Evolutionary conservation across 2,329 filamentous ascomycete genomes (phyloP).

Genomic region (Cladophialophora bantiana): DNA sequence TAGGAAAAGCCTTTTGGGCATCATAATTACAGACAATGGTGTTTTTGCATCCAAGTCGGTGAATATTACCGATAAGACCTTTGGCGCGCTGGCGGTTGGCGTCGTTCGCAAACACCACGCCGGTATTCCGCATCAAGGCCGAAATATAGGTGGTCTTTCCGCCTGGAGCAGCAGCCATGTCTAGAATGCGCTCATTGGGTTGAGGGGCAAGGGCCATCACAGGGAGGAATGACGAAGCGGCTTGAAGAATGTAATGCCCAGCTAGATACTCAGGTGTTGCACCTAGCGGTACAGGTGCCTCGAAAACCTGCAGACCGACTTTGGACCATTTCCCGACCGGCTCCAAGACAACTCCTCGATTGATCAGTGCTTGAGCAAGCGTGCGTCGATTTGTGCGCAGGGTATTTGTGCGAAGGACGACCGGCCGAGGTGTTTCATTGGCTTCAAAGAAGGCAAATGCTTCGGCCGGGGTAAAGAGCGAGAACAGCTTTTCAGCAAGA

Average conservation of each 20-base stretch:
- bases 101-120: conserved; percentile 95
- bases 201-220: conserved; percentile 97
- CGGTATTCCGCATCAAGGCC: conserved; percentile 98
- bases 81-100: conserved; percentile 91
- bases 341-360: conserved; percentile 93
- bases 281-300: conserved; percentile 84
- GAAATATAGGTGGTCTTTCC: conserved; percentile 96
- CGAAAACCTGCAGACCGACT: conserved; percentile 95
- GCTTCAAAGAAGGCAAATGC: conserved; percentile 99
- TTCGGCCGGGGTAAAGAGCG: conserved; percentile 89
- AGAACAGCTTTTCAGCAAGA: conserved; percentile 94
- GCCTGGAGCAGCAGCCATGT: conserved; percentile 94
- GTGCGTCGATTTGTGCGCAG: conserved; percentile 78
- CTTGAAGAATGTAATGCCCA: conserved; percentile 97
- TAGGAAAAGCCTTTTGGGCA: conserved; percentile 84
- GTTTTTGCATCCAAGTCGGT: conserved; percentile 91
- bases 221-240: conserved; percentile 93
- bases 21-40: conserved; percentile 96
- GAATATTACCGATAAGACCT: conserved; percentile 97
- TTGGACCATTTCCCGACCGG: conserved; percentile 99
- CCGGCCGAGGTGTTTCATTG: conserved; percentile 91
- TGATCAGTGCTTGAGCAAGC: conserved; percentile 91
- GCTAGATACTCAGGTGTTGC: conserved; percentile 97
- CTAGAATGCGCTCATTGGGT: conserved; percentile 87
- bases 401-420: conserved; percentile 97